Percentiles rank a stretch among this genome's conserved stretches.
These are phyloP conservation scores for Taiozyma sp. DNA, from an alignment of 1,139 yeast species.

Conservation along the genomic window DNA sequence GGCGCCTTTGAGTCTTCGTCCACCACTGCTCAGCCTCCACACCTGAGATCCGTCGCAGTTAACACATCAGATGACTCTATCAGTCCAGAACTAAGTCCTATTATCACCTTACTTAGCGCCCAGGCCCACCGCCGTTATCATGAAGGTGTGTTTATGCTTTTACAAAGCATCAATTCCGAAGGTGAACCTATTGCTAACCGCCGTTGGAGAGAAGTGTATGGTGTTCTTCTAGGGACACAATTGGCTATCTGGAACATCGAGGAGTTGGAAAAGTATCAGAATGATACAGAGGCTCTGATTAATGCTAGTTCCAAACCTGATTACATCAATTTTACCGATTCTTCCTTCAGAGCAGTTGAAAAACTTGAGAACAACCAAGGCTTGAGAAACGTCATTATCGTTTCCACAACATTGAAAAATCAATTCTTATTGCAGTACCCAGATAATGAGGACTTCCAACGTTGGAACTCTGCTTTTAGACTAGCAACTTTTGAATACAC, in stretches of 20 bases:
- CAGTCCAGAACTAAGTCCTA: slow-evolving; percentile 72
- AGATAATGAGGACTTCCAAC: slow-evolving; percentile 44
- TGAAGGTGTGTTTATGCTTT: slow-evolving; percentile 71
- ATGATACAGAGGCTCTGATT: slow-evolving; percentile 44
- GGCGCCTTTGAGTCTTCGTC: background rate
- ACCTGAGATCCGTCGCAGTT: background rate
- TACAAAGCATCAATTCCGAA: slow-evolving; percentile 71
- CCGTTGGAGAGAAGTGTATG: slow-evolving; percentile 90
- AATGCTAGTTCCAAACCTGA: slow-evolving; percentile 70
- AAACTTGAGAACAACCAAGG: slow-evolving; percentile 20
- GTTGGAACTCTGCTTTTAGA: slow-evolving; percentile 82
- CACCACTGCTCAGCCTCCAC: background rate
- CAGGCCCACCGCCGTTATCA: slow-evolving; percentile 70
- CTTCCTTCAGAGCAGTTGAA: slow-evolving; percentile 75
- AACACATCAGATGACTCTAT: slow-evolving; percentile 10
- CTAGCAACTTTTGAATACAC: slow-evolving; percentile 76
- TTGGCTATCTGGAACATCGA: slow-evolving; percentile 92
- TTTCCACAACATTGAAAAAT: slow-evolving; percentile 88
- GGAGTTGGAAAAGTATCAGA: slow-evolving; percentile 52
- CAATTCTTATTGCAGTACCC: slow-evolving; percentile 78
- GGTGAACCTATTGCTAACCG: slow-evolving; percentile 79
- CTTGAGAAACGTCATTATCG: slow-evolving; percentile 67
- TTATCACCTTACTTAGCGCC: slow-evolving; percentile 66
- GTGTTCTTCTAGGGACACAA: slow-evolving; percentile 85
- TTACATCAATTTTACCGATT: slow-evolving; percentile 86